Evolutionary conservation across 2,329 filamentous ascomycete species (phyloP), one percentile per base, ranked within the genome.

Genomic region (Myotisia sp.): DNA sequence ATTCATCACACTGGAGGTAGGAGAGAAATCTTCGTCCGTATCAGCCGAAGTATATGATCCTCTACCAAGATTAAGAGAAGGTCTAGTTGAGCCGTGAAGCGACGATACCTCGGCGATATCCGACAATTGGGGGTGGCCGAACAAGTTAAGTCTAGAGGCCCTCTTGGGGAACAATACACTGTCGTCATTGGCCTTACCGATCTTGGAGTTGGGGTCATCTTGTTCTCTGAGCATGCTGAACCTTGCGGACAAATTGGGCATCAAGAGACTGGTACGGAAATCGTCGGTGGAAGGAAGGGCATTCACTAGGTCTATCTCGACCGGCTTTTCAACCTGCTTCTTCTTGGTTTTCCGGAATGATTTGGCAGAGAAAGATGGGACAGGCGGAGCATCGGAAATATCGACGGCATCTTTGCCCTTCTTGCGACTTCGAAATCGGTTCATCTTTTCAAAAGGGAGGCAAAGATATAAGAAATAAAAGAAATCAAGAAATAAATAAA

Each of bases 221-320:
- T 94, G 87, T 56, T 94, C 87, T 48, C 84, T 70, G 20, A 95
- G 64, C 87, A 95, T 95, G 46, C 87, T 95, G 56, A 98, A 98
- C 5, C 90, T 76, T 8, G 86, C 84, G 0, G 87, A 95, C 3
- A 98, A 68, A 26, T 86, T 87, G 0, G 84, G 86, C 87, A 98
- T 92, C 42, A 98, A 67, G 38, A 98, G 63, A 64, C 90, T 95
- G 3, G 90, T 98, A 37, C 90, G 75, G 57, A 98, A 95, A 51
- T 95, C 79, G 56, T 95, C 84, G 29, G 65, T 76, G 0, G 85
- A 68, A 1, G 90, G 90, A 2, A 98, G 64, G 1, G 75, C 86
- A 8, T 65, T 64, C 2, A 74, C 56, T 8, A 95, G 63, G 48
- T 95, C 79, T 29, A 94, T 58, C 41, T 82, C 70, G 3, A 52